Evolutionary conservation across 23 red algal genomes (phyloP), one percentile per base, ranked within the genome.

Genomic region (Pyropia haitanensis): DNA sequence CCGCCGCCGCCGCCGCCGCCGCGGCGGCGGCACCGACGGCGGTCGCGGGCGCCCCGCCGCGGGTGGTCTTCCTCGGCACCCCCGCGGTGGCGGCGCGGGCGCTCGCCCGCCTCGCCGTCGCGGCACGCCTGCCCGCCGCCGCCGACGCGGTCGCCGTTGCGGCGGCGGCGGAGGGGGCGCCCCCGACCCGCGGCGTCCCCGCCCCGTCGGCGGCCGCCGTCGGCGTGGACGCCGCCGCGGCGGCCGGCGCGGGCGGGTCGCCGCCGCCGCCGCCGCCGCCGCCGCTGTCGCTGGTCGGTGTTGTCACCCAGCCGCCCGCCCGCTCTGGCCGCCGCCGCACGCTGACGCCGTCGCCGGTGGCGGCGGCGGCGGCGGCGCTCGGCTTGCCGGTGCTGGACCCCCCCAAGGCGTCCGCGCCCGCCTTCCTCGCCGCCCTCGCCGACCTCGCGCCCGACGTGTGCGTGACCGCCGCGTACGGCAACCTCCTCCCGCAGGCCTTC

Each of bases 381-480:
- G 26, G 61, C 12, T 27, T 97, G 39, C 78, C 70, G 15, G 81
- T 97, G 24, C 63, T 70, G 15, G 87, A 80, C 10, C 93, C 93
- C 46, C 73, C 32, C 19, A 55, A 57, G 13, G 75, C 85, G 16
- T 49, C 54, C 22, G 85, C 81, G 31, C 2, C 56, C 17, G 60
- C n/a, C 8, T 97, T 97, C 71, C 65, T 97, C 1, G 67, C 62
- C 17, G 28, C 51, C 21, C 59, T 86, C 6, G 4, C 21, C 49
- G 4, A 58, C 3, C 66, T 86, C 21, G 60, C 27, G 20, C 93
- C 93, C 28, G 85, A 97, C 44, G 48, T 97, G 46, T 82, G 71
- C 21, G 68, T 97, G 30, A 97, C 93, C 19, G 85, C 85, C 6
- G 93, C 93, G 13, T 97, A 97, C 60, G 93, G 93, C 16, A 82